These are phyloP conservation scores for Saccharomycopsis javanensis DNA, from an alignment of 805 yeast species.

Conservation along the genomic window DNA sequence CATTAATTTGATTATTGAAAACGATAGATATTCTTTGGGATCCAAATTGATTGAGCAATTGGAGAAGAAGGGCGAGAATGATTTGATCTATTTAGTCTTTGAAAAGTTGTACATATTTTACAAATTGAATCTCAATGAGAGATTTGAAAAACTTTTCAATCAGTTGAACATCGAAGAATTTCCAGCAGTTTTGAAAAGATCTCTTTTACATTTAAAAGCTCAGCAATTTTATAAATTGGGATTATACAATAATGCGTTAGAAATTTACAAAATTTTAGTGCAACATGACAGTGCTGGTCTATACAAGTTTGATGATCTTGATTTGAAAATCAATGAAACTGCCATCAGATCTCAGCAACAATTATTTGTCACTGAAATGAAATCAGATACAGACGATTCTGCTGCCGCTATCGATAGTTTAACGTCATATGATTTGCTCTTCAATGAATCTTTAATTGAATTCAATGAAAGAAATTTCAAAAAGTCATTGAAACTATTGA, in stretches of 20 bases:
- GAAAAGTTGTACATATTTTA: conserved; percentile 59
- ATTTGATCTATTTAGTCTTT: conserved; percentile 29
- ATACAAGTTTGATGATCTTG: conserved; percentile 33
- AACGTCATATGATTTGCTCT: conserved; percentile 43
- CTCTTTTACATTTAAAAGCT: conserved; percentile 40
- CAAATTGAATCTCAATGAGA: conserved; percentile 35
- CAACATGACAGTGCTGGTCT: conserved; percentile 4
- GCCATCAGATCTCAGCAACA: conserved; percentile 49
- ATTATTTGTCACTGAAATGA: conserved; percentile 16
- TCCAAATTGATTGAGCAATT: conserved; percentile 3
- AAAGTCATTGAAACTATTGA: conserved; percentile 34
- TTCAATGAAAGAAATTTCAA: conserved; percentile 34
- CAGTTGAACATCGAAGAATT: conserved; percentile 20
- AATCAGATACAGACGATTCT: conserved; percentile 17
- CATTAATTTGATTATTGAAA: conserved; percentile 10
- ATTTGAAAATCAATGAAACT: conserved; percentile 57
- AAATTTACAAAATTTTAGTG: conserved; percentile 41
- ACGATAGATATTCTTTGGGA: conserved; percentile 11
- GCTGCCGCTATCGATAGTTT: conserved; percentile 10
- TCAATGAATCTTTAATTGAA: conserved; percentile 53
- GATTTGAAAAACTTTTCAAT: conserved; percentile 24
- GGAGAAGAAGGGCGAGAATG: neutral
- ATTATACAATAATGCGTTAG: conserved; percentile 37
- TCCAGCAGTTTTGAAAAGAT: conserved; percentile 25
- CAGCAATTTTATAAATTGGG: conserved; percentile 47